Percentiles rank a stretch among this genome's conserved stretches.
Evolutionary conservation across 495 filamentous ascomycete species (phyloP).

Genomic region (Hypoxylon lienhwacheense): DNA sequence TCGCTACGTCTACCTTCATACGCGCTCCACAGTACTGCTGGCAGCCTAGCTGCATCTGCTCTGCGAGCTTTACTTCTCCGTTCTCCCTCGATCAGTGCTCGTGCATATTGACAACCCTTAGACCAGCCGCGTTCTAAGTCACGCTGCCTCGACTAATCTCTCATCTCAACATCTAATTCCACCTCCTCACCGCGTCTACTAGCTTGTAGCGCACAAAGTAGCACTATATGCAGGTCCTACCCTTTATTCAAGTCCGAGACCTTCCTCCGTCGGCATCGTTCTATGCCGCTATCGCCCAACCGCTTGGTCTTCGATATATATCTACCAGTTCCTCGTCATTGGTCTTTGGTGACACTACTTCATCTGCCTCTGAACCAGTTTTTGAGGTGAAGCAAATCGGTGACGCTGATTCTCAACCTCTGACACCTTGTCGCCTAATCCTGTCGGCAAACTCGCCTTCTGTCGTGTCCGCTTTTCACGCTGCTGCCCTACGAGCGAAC

Average conservation of each 20-base stretch:
- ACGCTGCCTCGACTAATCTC: conserved; percentile 1
- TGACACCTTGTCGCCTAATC: conserved; percentile 43
- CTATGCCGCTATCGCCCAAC: conserved; percentile 73
- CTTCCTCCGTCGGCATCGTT: conserved; percentile 77
- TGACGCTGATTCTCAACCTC: conserved; percentile 30
- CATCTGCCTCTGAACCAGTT: conserved; percentile 35
- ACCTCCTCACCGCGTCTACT: not conserved
- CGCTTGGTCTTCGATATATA: conserved; percentile 73
- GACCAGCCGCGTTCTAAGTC: not conserved
- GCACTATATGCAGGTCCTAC: conserved; percentile 41
- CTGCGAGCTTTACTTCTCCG: conserved; percentile 8
- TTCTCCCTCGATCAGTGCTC: conserved; percentile 13
- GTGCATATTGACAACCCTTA: conserved; percentile 9
- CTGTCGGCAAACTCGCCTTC: conserved; percentile 47
- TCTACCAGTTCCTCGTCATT: conserved; percentile 38
- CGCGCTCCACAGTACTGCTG: conserved; percentile 8
- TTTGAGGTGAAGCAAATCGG: conserved; percentile 47
- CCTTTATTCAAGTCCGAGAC: conserved; percentile 63
- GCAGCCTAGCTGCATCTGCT: conserved; percentile 13
- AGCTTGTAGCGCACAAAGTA: conserved; percentile 16
- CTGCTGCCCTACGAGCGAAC: conserved; percentile 46
- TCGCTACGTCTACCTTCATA: conserved; percentile 15
- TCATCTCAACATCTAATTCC: conserved; percentile 1
- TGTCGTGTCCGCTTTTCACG: conserved; percentile 49
- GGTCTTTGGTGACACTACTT: conserved; percentile 38